A percentile compares a stretch with the other conserved stretches of the same genome.
Evolutionary conservation across 768 basidiomycete genomes (phyloP).

Genomic region (Boletus insuetus): DNA sequence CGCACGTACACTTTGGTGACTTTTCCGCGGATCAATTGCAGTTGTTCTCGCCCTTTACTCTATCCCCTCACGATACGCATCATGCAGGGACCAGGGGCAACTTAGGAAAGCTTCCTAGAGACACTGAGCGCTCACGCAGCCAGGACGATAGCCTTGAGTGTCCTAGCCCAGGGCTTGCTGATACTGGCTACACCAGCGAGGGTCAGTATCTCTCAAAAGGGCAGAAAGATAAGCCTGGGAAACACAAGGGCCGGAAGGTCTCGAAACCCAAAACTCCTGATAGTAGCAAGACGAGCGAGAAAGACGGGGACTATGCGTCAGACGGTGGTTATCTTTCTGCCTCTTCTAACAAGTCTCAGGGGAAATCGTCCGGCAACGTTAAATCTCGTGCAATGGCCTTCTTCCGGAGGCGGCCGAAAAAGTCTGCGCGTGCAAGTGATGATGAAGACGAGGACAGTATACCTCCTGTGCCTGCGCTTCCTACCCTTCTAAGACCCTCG

Average conservation of each 20-base stretch:
- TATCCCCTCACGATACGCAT: slow-evolving; percentile 8
- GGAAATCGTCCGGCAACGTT: slow-evolving; percentile 26
- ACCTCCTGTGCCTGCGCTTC: slow-evolving; percentile 34
- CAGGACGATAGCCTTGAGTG: slow-evolving; percentile 23
- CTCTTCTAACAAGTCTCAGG: slow-evolving; percentile 32
- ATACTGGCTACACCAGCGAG: slow-evolving; percentile 30
- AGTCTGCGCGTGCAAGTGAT: slow-evolving; percentile 22
- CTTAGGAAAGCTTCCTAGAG: slow-evolving; percentile 5
- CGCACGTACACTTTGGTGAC: slow-evolving; percentile 31
- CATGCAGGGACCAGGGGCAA: neutral
- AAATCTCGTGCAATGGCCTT: slow-evolving; percentile 34
- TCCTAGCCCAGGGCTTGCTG: slow-evolving; percentile 17
- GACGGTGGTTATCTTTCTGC: slow-evolving; percentile 35
- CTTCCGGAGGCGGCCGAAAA: slow-evolving; percentile 33
- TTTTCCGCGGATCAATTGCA: slow-evolving; percentile 31
- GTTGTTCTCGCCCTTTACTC: slow-evolving; percentile 23
- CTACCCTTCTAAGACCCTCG: slow-evolving; percentile 25
- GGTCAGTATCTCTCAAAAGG: slow-evolving; percentile 32
- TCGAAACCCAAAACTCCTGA: slow-evolving; percentile 18
- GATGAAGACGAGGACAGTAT: slow-evolving; percentile 30
- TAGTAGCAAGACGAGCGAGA: slow-evolving; percentile 14
- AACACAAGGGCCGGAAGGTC: slow-evolving; percentile 18
- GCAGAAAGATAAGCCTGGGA: slow-evolving; percentile 20
- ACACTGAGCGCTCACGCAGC: slow-evolving; percentile 15
- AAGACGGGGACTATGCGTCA: slow-evolving; percentile 23